Evolutionary conservation across 768 basidiomycete species (phyloP), one percentile per base, ranked within the genome.

Genomic region (Termitomyces sp.): DNA sequence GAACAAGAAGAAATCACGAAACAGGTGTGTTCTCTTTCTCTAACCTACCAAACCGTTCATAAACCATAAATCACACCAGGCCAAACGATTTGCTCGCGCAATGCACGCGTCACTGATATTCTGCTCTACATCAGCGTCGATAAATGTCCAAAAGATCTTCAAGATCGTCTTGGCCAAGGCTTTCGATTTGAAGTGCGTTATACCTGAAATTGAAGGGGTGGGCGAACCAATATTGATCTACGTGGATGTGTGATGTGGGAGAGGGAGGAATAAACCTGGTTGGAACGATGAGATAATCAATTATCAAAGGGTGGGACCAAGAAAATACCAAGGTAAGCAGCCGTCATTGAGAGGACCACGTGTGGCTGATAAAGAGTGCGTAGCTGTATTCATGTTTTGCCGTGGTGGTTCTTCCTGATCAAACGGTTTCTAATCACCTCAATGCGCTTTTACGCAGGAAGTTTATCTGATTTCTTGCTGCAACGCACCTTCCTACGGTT

Each of bases 71-170:
- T 33, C 58, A 33, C 57, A 58, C 58, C 70, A 96, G 92, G 96
- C 97, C 48, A 97, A 97, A 75, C 88, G 96, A 67, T 99, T 99
- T 76, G 94, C 96, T 63, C 90, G 92, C 73, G 97, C 97, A 55
- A 99, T 99, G 97, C 96, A 98, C 74, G 96, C 97, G 18, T 96
- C 96, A n/a, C 78, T 99, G 62, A 97, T 99, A 74, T 99, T 98
- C 78, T 99, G 96, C 78, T 98, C 96, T 55, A 99, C 97, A 52
- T 93, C 94, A 52, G 96, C 96, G 65, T 96, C 96, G 63, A 97
- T 98, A 80, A 99, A 99, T 76, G 96, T 99, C 58, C 97, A 99
- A 81, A 99, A 99, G 82, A 96, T 96, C 66, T 96, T 96, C 86
- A 96, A 97, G 81, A 97, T 97, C 74, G 94, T 96, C 49, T 84